These are phyloP conservation scores for Sicyos edulis DNA, from an alignment of 306 rosid species.

Conservation along the genomic window DNA sequence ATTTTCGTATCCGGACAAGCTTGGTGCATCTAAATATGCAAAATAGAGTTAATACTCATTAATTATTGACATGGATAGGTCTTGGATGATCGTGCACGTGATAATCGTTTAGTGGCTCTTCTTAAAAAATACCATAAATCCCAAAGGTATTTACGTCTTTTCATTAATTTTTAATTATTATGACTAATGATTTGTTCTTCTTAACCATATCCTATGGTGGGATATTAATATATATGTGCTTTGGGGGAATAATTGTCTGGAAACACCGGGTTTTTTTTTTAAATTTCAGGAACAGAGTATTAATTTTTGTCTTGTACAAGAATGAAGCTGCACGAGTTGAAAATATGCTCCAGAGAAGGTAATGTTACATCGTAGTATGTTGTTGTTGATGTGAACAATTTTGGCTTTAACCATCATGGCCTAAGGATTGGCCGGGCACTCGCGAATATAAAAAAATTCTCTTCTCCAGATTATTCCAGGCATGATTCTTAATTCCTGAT, in stretches of 20 bases:
- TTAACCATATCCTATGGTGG: too few species aligned
- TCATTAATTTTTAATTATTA: not conserved
- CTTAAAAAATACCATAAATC: conserved; percentile 90
- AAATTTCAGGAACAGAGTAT: conserved; percentile 68
- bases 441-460: too few species aligned
- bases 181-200: too few species aligned
- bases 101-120: conserved; percentile 63
- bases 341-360: conserved; percentile 80
- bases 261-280: too few species aligned
- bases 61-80: conserved; percentile 44
- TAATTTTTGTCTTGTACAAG: conserved; percentile 91
- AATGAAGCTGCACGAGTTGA: conserved; percentile 68
- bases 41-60: not conserved
- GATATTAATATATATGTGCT: too few species aligned
- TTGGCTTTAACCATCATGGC: too few species aligned
- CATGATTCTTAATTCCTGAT: not conserved
- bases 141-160: conserved; percentile 41
- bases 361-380: conserved; percentile 2
- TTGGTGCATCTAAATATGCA: not conserved
- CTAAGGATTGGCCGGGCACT: too few species aligned
- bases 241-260: conserved; percentile 2
- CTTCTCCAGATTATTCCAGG: not conserved
- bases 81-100: conserved; percentile 72
- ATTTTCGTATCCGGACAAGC: conserved; percentile 11
- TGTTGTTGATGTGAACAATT: too few species aligned